Conservation (phyloP, 148 eudicot genomes). For the Chenopodium formosanum region DNA sequence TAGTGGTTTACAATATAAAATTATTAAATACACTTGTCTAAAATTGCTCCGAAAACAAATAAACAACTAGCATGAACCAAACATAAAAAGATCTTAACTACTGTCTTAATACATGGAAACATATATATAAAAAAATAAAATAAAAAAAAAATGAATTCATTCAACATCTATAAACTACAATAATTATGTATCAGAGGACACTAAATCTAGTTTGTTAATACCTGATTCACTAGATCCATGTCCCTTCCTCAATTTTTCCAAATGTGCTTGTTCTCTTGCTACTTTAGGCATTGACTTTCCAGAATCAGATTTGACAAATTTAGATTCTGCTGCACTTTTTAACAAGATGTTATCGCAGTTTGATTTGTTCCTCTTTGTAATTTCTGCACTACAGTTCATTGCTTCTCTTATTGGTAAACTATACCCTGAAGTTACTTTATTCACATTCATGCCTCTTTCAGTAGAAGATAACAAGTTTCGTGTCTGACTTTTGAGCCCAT, state of each 20-base stretch:
- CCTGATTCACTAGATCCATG: slow-evolving; percentile 48
- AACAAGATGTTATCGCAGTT: slow-evolving; percentile 33
- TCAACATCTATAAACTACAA: not conserved
- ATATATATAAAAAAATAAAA: no score
- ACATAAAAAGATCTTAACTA: not conserved
- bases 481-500: slow-evolving; percentile 29
- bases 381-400: slow-evolving; percentile 32
- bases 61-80: not conserved
- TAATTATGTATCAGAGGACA: not conserved
- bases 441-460: slow-evolving; percentile 26
- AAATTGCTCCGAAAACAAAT: not conserved
- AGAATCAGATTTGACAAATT: slow-evolving; percentile 41
- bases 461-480: slow-evolving; percentile 15
- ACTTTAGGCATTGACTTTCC: slow-evolving; percentile 42
- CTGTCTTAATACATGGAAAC: no score
- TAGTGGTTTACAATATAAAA: no score
- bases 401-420: slow-evolving; percentile 18
- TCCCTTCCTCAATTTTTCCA: slow-evolving; percentile 41
- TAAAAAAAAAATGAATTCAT: not conserved
- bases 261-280: slow-evolving; percentile 45
- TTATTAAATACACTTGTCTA: not conserved
- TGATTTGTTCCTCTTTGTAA: slow-evolving; percentile 27
- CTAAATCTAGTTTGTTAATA: slow-evolving; percentile 10
- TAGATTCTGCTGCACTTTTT: slow-evolving; percentile 35
- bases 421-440: slow-evolving; percentile 26